Percentiles rank a stretch among this genome's conserved stretches.
Conservation (phyloP, 345 rosid genomes). For the Salix dunnii region DNA sequence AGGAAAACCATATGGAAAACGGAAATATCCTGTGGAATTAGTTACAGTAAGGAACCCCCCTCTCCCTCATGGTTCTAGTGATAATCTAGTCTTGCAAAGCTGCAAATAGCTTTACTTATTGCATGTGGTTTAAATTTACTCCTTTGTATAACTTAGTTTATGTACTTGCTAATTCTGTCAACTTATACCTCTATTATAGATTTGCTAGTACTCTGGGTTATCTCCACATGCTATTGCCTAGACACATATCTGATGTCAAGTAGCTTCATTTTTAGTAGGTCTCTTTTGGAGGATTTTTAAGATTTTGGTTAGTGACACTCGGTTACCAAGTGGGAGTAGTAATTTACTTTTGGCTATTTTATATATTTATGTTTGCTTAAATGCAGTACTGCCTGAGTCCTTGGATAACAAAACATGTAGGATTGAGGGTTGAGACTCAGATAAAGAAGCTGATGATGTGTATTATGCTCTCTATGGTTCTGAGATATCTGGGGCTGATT, state of each 20-base stretch:
- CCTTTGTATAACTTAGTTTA: not conserved
- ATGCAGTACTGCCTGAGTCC: not conserved
- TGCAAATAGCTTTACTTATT: not conserved
- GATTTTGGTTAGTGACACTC: not conserved
- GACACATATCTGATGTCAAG: constrained; percentile 7
- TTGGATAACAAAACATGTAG: not conserved
- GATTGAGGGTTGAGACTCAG: not conserved
- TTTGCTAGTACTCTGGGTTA: not conserved
- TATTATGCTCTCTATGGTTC: not conserved
- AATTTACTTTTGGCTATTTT: not conserved
- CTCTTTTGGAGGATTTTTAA: not conserved
- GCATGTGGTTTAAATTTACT: not conserved
- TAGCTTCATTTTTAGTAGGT: not conserved
- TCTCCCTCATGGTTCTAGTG: not conserved
- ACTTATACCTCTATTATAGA: not conserved
- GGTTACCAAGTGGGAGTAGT: not conserved
- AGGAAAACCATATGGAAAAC: constrained; percentile 34
- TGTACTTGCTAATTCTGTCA: not conserved
- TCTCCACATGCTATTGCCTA: not conserved
- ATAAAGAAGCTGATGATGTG: not conserved
- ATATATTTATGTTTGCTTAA: no score
- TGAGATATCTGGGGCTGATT: not conserved
- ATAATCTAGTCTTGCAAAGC: not conserved
- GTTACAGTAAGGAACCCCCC: constrained; percentile 49
- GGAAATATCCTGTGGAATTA: constrained; percentile 65